Percentiles rank a stretch among this genome's conserved stretches.
Conservation (phyloP, 495 filamentous ascomycete genomes). For the Penicillium pancosmium region DNA sequence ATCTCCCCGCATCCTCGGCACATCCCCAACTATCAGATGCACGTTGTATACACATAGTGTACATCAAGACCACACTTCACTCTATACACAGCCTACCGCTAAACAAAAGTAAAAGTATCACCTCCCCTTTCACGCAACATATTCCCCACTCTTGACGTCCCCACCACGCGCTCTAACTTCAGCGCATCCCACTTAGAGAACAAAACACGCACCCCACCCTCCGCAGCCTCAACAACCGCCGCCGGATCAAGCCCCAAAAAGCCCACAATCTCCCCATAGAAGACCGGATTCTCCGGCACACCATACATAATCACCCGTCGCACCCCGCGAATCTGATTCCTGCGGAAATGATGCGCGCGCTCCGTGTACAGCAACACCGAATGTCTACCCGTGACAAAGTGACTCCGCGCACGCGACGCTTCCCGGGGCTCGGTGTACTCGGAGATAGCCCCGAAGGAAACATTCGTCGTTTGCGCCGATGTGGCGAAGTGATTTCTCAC, state of each 20-base stretch:
- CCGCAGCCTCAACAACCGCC: constrained; percentile 36
- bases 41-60: too few relatives aligned
- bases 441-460: constrained; percentile 83
- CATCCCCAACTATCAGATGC: too few relatives aligned
- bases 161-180: constrained; percentile 87
- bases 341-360: constrained; percentile 89
- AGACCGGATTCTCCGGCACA: constrained; percentile 82
- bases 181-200: constrained; percentile 90
- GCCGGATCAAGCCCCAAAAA: constrained; percentile 58
- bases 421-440: constrained; percentile 82
- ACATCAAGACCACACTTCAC: background rate
- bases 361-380: constrained; percentile 88
- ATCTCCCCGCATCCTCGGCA: background rate
- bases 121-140: constrained; percentile 76
- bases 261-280: constrained; percentile 86
- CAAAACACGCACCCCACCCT: constrained; percentile 62
- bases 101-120: constrained; percentile 77
- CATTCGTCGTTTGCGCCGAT: constrained; percentile 62
- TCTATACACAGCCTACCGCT: background rate
- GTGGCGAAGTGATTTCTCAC: constrained; percentile 87
- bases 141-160: constrained; percentile 66
- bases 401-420: constrained; percentile 78
- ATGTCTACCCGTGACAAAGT: constrained; percentile 83
- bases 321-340: constrained; percentile 79
- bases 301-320: constrained; percentile 82